Percentiles rank a stretch among this genome's conserved stretches.
phyloP scores from a whole-genome alignment of 2,329 filamentous ascomycete genomes.

The Fusarium sp. region DNA sequence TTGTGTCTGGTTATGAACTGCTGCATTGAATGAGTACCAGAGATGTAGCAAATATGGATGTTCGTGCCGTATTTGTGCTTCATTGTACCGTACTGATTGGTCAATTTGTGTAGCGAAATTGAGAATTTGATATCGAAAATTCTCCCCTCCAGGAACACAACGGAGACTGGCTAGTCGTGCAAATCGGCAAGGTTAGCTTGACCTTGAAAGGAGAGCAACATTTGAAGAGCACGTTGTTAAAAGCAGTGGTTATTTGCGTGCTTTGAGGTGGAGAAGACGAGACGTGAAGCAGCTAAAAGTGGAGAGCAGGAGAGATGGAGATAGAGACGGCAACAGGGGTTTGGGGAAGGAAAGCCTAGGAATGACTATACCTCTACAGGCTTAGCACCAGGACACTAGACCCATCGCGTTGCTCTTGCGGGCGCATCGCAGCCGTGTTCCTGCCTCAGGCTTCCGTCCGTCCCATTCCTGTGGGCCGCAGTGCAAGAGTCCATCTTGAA shows the following conservation, averaged over 20 bases:
- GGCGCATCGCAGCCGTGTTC: conserved; percentile 26
- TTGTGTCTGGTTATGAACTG: conserved; percentile 21
- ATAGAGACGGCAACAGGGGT: conserved; percentile 33
- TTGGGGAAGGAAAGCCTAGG: conserved; percentile 7
- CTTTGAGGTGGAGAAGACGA: conserved; percentile 34
- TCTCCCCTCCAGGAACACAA: conserved; percentile 1
- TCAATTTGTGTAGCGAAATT: background rate
- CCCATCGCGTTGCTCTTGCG: conserved; percentile 32
- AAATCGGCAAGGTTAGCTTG: conserved; percentile 22
- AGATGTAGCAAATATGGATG: conserved; percentile 3
- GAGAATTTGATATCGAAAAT: background rate
- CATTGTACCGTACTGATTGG: background rate
- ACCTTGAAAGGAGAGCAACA: conserved; percentile 16
- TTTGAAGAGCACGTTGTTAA: conserved; percentile 33
- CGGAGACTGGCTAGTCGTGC: conserved; percentile 10
- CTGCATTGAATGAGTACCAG: conserved; percentile 11
- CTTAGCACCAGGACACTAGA: conserved; percentile 13
- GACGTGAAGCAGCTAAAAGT: conserved; percentile 31
- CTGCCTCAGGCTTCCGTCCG: conserved; percentile 35
- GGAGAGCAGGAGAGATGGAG: conserved; percentile 20
- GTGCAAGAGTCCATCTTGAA: conserved; percentile 9
- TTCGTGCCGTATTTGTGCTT: conserved; percentile 23
- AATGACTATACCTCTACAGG: conserved; percentile 11
- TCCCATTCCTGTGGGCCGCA: conserved; percentile 36
- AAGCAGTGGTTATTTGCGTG: conserved; percentile 38